These are phyloP conservation scores for Vigna unguiculata DNA, from an alignment of 306 rosid genomes.

Conservation along the genomic window DNA sequence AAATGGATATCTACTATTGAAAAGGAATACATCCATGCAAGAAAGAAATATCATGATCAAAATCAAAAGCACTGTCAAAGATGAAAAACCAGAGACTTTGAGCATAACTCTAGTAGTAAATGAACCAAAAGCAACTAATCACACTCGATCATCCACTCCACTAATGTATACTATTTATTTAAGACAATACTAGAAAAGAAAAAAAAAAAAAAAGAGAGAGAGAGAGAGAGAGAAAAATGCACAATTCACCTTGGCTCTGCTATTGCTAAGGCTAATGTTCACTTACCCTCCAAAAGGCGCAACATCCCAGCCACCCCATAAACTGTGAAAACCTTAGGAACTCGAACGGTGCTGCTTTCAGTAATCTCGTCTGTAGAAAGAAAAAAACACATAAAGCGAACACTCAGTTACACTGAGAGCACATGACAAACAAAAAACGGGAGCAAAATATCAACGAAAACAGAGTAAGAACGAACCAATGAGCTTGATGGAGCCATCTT, in stretches of 20 bases:
- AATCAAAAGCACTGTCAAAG: neutral
- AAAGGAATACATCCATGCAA: neutral
- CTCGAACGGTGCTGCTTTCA: slow-evolving; percentile 67
- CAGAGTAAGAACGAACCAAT: slow-evolving; percentile 59
- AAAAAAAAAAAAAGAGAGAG: neutral
- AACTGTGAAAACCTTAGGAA: slow-evolving; percentile 75
- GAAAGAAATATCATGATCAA: slow-evolving; percentile 34
- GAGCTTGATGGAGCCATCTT: slow-evolving; percentile 84
- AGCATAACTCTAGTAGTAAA: neutral
- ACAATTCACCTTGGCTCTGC: slow-evolving; percentile 15
- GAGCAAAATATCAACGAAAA: neutral
- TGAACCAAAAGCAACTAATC: neutral
- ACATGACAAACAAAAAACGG: neutral
- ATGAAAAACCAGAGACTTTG: neutral
- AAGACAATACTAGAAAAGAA: neutral
- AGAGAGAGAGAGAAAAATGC: neutral
- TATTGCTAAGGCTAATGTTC: slow-evolving; percentile 3
- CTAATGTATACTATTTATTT: neutral
- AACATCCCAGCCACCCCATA: slow-evolving; percentile 91
- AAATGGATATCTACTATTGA: slow-evolving; percentile 25
- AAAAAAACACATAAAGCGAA: neutral
- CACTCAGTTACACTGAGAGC: neutral
- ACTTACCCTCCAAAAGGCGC: slow-evolving; percentile 83
- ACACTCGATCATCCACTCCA: slow-evolving; percentile 1
- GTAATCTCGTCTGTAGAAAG: slow-evolving; percentile 74